Base-by-base conservation (phyloP, 108 stramenopile species). In the Skeletonema tropicum region DNA sequence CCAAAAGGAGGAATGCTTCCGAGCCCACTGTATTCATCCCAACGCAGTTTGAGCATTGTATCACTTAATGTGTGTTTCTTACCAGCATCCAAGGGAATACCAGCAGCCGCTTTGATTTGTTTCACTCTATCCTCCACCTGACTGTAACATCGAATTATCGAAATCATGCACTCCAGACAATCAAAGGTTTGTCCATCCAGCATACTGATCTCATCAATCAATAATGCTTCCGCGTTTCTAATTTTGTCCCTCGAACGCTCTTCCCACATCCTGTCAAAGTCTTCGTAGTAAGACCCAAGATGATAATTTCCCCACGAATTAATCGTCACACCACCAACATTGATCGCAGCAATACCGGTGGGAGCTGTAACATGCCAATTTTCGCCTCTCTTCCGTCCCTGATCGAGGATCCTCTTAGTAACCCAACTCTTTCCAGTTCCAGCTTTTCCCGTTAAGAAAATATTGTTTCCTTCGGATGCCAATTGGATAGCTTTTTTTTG, bases 171-270 rank as follows among this genome's bases (percentile, higher is more conserved):
- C 71, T 90, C 89, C n/a, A 90, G 58, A 35, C 77, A 79, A 87
- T 92, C 90, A 66, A 92, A 85, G 10, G 88, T 66, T 0, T 76
- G 81, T 1, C 81, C 85, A 61, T 86, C 77, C 38, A 89, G 36
- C 88, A 89, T 89, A 48, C 78, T 80, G 11, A 89, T 72, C 36
- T 87, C 86, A 60, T 89, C 88, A 59, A 87, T 87, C 52, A 89
- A 57, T 13, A 89, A 66, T 26, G 71, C 65, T 41, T 81, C 42
- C 9, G 48, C 21, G 30, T 39, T n/a, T 3, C 70, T 52, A 2
- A 68, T 68, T 65, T 70, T 65, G 13, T 69, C 11, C 52, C 64
- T 49, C 14, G 60, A 59, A 30, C 68, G 25, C 23, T 59, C 64
- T 15, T 48, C 31, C 65, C 71, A 68, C 79, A 75, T 80, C 13